Evolutionary conservation across 352 stramenopile genomes (phyloP).

Genomic region (Thraustochytrium sp.): DNA sequence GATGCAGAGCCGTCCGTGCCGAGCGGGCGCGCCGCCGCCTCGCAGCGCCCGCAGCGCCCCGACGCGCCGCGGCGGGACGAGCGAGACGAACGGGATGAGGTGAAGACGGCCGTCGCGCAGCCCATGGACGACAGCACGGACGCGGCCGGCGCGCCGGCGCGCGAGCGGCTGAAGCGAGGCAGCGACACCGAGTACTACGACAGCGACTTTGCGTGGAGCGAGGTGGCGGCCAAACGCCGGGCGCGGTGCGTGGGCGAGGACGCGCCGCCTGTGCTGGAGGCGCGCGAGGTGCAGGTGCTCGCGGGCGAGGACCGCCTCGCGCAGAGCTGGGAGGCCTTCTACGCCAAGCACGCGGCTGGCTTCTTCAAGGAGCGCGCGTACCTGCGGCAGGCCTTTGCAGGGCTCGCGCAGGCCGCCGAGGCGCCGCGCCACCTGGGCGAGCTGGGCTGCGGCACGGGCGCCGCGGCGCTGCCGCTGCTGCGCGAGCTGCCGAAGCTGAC

Average conservation of each 20-base stretch:
- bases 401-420: background rate
- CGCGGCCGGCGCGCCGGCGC: no score
- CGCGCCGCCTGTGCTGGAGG: conserved; percentile 5
- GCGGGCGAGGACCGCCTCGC: background rate
- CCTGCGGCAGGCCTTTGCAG: background rate
- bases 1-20: no score
- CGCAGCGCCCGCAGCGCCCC: no score
- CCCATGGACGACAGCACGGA: no score
- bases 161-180: no score
- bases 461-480: background rate
- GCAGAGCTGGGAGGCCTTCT: conserved; percentile 32
- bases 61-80: no score
- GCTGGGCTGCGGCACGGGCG: conserved; percentile 28
- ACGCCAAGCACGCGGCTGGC: background rate
- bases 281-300: background rate
- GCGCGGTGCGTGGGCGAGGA: background rate
- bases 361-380: conserved; percentile 38
- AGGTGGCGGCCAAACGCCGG: background rate
- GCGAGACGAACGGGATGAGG: no score
- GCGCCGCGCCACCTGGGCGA: background rate
- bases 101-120: no score
- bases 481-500: background rate
- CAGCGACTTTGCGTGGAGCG: conserved; percentile 26
- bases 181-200: conserved; percentile 15
- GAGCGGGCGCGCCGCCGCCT: no score